These are phyloP conservation scores for Wickerhamomyces mucosus DNA, from an alignment of 805 yeast genomes.

Conservation along the genomic window DNA sequence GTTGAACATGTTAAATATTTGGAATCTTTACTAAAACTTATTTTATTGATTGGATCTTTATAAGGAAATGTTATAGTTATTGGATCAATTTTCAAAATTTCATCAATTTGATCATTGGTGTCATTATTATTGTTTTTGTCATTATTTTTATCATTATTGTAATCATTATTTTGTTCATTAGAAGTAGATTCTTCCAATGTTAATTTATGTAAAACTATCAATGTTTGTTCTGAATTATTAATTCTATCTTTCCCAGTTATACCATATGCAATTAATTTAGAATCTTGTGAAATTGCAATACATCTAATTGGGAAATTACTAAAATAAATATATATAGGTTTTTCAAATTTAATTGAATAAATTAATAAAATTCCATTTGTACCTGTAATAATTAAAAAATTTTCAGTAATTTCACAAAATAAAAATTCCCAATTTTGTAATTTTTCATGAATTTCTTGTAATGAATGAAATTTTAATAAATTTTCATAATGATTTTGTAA, in stretches of 20 bases:
- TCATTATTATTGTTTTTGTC: too few relatives aligned
- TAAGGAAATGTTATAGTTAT: constrained; percentile 76
- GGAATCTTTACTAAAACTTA: constrained; percentile 67
- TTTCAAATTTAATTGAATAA: constrained; percentile 39
- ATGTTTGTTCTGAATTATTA: constrained; percentile 65
- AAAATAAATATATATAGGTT: constrained; percentile 55
- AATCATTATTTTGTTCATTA: constrained; percentile 2
- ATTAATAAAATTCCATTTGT: constrained; percentile 64
- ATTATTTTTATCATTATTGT: too few relatives aligned
- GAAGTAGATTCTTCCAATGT: constrained; percentile 2
- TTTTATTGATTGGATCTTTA: constrained; percentile 69
- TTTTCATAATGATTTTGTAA: constrained; percentile 21
- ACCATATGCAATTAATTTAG: constrained; percentile 64
- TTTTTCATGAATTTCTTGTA: constrained; percentile 14
- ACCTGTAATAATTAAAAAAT: constrained; percentile 54
- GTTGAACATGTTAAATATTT: constrained; percentile 61
- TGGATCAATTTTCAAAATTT: constrained; percentile 37
- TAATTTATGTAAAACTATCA: constrained; percentile 49
- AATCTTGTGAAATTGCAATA: constrained; percentile 58
- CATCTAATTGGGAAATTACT: constrained; percentile 75
- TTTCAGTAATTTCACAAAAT: constrained; percentile 47
- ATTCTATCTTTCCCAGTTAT: constrained; percentile 70
- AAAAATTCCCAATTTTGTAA: constrained; percentile 50
- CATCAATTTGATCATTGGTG: constrained; percentile 4
- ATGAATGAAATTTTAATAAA: constrained; percentile 4